These are phyloP conservation scores for Leccinum obscurum DNA, from an alignment of 768 basidiomycete species.

Conservation along the genomic window DNA sequence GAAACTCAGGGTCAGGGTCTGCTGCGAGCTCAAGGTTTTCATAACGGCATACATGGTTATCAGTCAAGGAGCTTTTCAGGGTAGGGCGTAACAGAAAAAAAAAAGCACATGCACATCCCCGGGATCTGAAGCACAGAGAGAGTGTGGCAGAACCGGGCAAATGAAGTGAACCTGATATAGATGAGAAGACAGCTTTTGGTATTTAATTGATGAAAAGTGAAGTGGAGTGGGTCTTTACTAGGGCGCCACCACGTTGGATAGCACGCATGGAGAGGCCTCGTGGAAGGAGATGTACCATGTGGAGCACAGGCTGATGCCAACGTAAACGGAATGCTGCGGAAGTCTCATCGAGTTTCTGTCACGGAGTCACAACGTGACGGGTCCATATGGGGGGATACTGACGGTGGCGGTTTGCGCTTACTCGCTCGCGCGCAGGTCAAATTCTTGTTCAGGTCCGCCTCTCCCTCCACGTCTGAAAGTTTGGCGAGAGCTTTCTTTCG, in stretches of 20 bases:
- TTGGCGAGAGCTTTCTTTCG: conserved; percentile 23
- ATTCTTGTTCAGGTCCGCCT: conserved; percentile 21
- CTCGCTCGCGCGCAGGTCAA: conserved; percentile 9
- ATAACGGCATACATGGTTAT: conserved; percentile 3
- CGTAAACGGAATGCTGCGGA: conserved; percentile 20
- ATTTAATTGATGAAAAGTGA: not conserved
- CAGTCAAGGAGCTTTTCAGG: conserved; percentile 1
- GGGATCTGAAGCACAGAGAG: not conserved
- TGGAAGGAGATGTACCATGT: conserved; percentile 1
- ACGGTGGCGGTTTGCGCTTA: not conserved
- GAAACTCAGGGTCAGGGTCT: conserved; percentile 22
- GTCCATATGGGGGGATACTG: conserved; percentile 6
- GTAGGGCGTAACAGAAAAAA: not conserved
- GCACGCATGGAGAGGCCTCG: not conserved
- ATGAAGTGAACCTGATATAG: not conserved
- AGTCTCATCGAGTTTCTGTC: conserved; percentile 5
- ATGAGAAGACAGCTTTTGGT: not conserved
- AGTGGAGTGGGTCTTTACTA: not conserved
- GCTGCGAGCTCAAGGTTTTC: conserved; percentile 16
- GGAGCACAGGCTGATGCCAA: conserved; percentile 3
- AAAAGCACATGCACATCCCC: not conserved
- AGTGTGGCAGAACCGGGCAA: not conserved
- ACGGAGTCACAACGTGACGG: conserved; percentile 5
- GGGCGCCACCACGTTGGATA: not conserved
- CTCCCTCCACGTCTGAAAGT: conserved; percentile 26